Evolutionary conservation across 176 grass and related monocot species (phyloP).

Genomic region (Oryza glumipatula): DNA sequence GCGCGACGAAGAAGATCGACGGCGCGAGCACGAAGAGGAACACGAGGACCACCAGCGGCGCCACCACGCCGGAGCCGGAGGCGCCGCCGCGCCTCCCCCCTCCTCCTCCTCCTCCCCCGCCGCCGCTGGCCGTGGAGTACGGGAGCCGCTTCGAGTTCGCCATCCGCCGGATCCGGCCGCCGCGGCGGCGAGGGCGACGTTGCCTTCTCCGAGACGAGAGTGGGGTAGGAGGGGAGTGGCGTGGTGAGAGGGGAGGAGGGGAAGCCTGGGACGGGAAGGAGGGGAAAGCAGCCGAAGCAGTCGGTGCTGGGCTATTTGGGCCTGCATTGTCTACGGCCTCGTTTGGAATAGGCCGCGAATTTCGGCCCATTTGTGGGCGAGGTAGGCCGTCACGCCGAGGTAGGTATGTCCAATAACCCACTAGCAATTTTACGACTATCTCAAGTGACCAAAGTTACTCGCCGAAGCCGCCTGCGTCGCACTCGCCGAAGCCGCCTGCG

Average conservation of each 20-base stretch:
- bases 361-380: too few species aligned
- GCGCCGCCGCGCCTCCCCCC: constrained; percentile 57
- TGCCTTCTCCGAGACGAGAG: not conserved
- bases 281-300: constrained; percentile 1
- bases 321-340: not conserved
- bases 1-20: constrained; percentile 56
- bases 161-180: constrained; percentile 45
- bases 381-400: too few species aligned
- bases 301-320: not conserved
- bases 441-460: too few species aligned
- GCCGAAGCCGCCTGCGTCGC: too few species aligned
- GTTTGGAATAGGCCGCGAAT: not conserved
- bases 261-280: not conserved
- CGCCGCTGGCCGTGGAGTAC: constrained; percentile 33
- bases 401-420: too few species aligned
- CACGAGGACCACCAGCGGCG: constrained; percentile 60
- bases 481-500: too few species aligned
- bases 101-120: not conserved
- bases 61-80: constrained; percentile 37
- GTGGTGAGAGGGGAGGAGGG: not conserved
- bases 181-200: not conserved
- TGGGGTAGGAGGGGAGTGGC: constrained; percentile 14
- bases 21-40: constrained; percentile 73
- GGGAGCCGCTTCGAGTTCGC: constrained; percentile 56
- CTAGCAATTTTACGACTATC: too few species aligned